These are phyloP conservation scores for Hanseniaspora valbyensis DNA, from an alignment of 805 yeast genomes.

Conservation along the genomic window DNA sequence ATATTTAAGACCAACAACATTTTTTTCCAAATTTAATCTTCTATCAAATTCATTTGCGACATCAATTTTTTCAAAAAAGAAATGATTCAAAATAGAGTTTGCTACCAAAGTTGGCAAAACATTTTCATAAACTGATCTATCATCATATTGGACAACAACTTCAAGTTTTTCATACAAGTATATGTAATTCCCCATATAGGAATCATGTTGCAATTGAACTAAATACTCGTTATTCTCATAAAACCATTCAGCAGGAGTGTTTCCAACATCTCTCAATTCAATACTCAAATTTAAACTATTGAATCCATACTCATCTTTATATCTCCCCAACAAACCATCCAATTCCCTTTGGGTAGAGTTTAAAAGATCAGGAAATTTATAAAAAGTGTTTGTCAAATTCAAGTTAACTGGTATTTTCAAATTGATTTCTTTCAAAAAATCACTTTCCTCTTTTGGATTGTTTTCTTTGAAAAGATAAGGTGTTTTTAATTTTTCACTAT, in stretches of 20 bases:
- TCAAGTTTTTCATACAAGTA: constrained; percentile 9
- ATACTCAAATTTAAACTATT: constrained; percentile 30
- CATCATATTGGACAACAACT: constrained; percentile 10
- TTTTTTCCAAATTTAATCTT: constrained; percentile 17
- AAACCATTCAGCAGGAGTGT: neutral
- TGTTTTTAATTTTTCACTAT: constrained; percentile 32
- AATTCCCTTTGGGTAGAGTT: constrained; percentile 43
- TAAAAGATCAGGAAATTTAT: constrained; percentile 56
- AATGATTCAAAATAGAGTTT: constrained; percentile 39
- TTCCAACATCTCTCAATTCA: constrained; percentile 17
- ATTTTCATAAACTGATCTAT: constrained; percentile 28
- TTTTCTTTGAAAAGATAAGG: constrained; percentile 33
- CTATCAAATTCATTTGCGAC: constrained; percentile 16
- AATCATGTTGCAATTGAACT: constrained; percentile 32
- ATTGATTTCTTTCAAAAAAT: constrained; percentile 30
- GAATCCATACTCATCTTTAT: constrained; percentile 23
- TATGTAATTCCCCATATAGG: constrained; percentile 36
- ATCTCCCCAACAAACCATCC: constrained; percentile 31
- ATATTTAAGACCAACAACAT: constrained; percentile 26
- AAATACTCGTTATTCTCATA: constrained; percentile 25
- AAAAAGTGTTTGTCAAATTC: constrained; percentile 31
- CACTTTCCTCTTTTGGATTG: constrained; percentile 17
- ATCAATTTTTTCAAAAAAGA: constrained; percentile 35
- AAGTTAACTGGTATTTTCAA: constrained; percentile 36
- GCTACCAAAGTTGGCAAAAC: constrained; percentile 54